A percentile compares a stretch with the other conserved stretches of the same genome.
Evolutionary conservation across 495 filamentous ascomycete species (phyloP).

Genomic region (Talaromyces adpressus): DNA sequence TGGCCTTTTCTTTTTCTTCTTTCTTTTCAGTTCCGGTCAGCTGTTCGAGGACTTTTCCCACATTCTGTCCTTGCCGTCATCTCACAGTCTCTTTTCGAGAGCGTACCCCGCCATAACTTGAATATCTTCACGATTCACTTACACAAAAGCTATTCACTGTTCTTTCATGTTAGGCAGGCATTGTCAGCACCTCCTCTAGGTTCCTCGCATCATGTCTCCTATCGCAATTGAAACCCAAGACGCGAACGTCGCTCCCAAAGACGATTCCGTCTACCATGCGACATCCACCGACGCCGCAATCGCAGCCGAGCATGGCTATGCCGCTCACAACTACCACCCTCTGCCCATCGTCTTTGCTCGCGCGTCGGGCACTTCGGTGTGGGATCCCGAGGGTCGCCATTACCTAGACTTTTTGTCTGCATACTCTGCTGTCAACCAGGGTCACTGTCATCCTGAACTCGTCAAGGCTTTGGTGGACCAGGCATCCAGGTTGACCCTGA

Average conservation of each 20-base stretch:
- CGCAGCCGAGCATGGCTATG: constrained; percentile 69
- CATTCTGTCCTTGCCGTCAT: constrained; percentile 12
- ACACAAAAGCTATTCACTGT: background rate
- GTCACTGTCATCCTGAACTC: constrained; percentile 95
- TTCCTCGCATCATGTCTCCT: constrained; percentile 30
- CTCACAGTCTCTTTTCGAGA: constrained; percentile 11
- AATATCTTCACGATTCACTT: constrained; percentile 10
- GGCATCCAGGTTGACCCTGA: constrained; percentile 83
- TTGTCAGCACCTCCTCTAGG: background rate
- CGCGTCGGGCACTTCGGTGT: constrained; percentile 78
- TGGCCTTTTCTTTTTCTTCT: constrained; percentile 11
- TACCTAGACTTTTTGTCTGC: constrained; percentile 98
- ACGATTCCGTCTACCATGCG: constrained; percentile 63
- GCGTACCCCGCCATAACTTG: background rate
- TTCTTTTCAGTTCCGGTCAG: constrained; percentile 11
- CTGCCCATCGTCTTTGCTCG: constrained; percentile 86
- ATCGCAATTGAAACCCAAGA: constrained; percentile 23
- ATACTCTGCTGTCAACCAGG: constrained; percentile 97
- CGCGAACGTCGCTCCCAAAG: constrained; percentile 24
- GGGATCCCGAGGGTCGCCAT: constrained; percentile 95
- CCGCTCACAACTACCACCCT: constrained; percentile 98
- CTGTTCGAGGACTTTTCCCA: background rate
- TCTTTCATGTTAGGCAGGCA: background rate
- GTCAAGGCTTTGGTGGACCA: constrained; percentile 86
- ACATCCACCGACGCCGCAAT: constrained; percentile 75